A percentile compares a stretch with the other conserved stretches of the same genome.
phyloP scores from a whole-genome alignment of 1,139 yeast genomes.

The Debaryomyces subglobosus region DNA sequence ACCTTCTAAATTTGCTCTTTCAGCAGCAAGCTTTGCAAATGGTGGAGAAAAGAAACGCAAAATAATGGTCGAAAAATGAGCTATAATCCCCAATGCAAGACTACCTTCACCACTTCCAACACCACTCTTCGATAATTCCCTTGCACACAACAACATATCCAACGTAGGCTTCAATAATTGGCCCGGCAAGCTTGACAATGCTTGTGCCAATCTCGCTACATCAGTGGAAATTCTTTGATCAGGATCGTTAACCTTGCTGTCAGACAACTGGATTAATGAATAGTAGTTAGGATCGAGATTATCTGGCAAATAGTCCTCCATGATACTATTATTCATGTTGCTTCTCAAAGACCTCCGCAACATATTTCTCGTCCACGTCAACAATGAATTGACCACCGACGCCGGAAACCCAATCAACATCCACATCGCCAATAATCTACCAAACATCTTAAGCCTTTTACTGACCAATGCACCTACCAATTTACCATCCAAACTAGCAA shows the following conservation, averaged over 20 bases:
- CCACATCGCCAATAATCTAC: conserved; percentile 73
- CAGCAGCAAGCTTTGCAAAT: conserved; percentile 79
- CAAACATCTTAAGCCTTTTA: conserved; percentile 66
- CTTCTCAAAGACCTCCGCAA: conserved; percentile 68
- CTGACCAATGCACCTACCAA: conserved; percentile 82
- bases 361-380: conserved; percentile 70
- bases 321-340: conserved; percentile 64
- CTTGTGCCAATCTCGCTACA: conserved; percentile 70
- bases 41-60: conserved; percentile 85
- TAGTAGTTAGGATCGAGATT: conserved; percentile 52
- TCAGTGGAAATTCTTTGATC: conserved; percentile 85
- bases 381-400: conserved; percentile 72
- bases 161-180: conserved; percentile 84
- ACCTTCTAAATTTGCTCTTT: conserved; percentile 82
- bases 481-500: conserved; percentile 85
- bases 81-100: conserved; percentile 74
- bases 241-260: conserved; percentile 65
- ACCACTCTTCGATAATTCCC: conserved; percentile 73
- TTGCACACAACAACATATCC: conserved; percentile 80
- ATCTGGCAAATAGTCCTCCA: conserved; percentile 71
- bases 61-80: conserved; percentile 77
- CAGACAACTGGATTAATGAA: conserved; percentile 56
- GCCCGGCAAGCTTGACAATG: conserved; percentile 79
- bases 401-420: conserved; percentile 88
- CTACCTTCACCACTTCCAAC: conserved; percentile 88